phyloP scores from a whole-genome alignment of 495 filamentous ascomycete genomes.

The Neurospora tetraspora region DNA sequence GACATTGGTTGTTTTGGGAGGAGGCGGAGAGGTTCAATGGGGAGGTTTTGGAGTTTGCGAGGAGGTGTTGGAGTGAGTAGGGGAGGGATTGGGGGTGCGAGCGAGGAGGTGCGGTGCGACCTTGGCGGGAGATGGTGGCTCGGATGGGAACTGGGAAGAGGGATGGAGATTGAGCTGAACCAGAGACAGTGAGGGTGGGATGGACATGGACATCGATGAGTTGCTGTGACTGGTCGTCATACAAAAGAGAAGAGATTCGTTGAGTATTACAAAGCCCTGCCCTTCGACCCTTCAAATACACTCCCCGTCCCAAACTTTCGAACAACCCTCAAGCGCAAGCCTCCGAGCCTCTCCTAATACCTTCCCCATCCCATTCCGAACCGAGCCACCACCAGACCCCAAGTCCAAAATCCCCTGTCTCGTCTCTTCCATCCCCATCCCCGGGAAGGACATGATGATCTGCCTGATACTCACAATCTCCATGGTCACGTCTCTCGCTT shows the following conservation, averaged over 20 bases:
- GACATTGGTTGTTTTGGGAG: slow-evolving; percentile 42
- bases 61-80: neutral
- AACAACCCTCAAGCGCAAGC: neutral
- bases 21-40: slow-evolving; percentile 30
- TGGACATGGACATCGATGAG: neutral
- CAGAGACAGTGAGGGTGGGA: neutral
- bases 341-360: neutral
- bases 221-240: neutral
- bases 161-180: neutral
- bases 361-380: neutral
- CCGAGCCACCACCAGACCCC: neutral
- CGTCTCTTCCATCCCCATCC: neutral
- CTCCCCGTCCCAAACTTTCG: neutral
- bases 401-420: neutral
- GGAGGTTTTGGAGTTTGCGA: slow-evolving; percentile 26
- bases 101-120: neutral
- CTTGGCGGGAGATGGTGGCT: neutral
- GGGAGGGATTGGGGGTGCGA: neutral
- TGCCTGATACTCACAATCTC: slow-evolving; percentile 1
- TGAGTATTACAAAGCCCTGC: neutral
- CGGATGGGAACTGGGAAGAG: too few relatives aligned
- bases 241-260: neutral
- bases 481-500: neutral
- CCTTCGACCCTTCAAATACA: neutral
- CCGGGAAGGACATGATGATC: neutral